Conservation (phyloP, 1,139 yeast species). For the Hemisphaericaspora xylanilytica region DNA sequence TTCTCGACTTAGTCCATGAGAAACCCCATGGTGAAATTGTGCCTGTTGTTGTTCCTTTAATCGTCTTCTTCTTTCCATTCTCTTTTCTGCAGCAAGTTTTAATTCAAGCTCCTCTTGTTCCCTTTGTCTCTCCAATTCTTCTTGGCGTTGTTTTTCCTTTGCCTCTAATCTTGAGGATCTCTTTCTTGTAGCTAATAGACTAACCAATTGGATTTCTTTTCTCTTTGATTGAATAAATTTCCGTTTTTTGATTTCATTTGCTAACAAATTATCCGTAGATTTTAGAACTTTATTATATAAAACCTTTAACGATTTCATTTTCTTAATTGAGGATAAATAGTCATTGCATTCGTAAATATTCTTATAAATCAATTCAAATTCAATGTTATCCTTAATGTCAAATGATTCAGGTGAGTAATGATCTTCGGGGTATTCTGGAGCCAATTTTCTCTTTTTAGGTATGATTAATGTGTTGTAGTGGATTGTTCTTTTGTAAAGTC, state of each 20-base stretch:
- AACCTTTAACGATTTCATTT: slow-evolving; percentile 17
- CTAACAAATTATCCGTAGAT: slow-evolving; percentile 23
- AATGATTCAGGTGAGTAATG: slow-evolving; percentile 27
- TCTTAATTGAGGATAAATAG: slow-evolving; percentile 20
- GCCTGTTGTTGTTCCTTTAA: slow-evolving; percentile 15
- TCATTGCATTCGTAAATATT: slow-evolving; percentile 32
- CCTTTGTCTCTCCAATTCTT: slow-evolving; percentile 35
- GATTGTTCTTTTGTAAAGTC: slow-evolving; percentile 42
- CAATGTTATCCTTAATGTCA: slow-evolving; percentile 26
- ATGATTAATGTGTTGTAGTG: slow-evolving; percentile 32
- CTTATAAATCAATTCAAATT: slow-evolving; percentile 32
- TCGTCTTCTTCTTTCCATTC: slow-evolving; percentile 38
- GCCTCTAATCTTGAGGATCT: slow-evolving; percentile 50
- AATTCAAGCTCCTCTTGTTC: slow-evolving; percentile 32
- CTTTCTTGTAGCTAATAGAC: slow-evolving; percentile 48
- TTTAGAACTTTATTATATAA: slow-evolving; percentile 18
- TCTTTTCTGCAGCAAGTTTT: slow-evolving; percentile 31
- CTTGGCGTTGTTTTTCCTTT: slow-evolving; percentile 44
- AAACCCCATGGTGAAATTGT: slow-evolving; percentile 15
- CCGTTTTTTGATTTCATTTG: slow-evolving; percentile 38
- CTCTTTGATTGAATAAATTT: slow-evolving; percentile 40
- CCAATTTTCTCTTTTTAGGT: slow-evolving; percentile 39
- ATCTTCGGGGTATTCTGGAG: slow-evolving; percentile 35
- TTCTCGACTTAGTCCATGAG: slow-evolving; percentile 36
- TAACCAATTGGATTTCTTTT: slow-evolving; percentile 48